Conservation (phyloP, 371 early-diverging fungal species). For the Capillidium heterosporum region DNA sequence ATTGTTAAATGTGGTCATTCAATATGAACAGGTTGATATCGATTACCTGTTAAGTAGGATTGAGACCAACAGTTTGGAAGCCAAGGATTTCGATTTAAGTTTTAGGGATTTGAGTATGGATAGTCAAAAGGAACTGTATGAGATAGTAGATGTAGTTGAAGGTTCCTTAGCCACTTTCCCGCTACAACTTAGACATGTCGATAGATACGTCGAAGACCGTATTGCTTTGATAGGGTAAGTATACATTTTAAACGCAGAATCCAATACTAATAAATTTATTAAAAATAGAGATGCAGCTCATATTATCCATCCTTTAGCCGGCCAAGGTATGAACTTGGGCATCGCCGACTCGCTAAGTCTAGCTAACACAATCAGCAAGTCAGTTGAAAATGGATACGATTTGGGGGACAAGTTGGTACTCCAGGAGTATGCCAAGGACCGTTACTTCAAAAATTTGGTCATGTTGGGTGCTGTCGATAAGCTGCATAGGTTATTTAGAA, state of each 20-base stretch:
- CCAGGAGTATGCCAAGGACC: slow-evolving; percentile 48
- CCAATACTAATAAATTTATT: slow-evolving; percentile 1
- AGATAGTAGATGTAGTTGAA: slow-evolving; percentile 39
- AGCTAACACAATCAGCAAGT: slow-evolving; percentile 33
- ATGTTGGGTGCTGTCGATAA: slow-evolving; percentile 75
- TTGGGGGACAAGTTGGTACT: slow-evolving; percentile 46
- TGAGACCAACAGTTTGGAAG: slow-evolving; percentile 21
- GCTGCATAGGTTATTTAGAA: slow-evolving; percentile 50
- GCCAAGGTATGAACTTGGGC: slow-evolving; percentile 91
- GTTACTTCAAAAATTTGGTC: slow-evolving; percentile 59
- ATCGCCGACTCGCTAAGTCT: slow-evolving; percentile 66
- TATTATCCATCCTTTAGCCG: slow-evolving; percentile 87
- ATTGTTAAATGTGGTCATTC: slow-evolving; percentile 70
- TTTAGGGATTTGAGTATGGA: slow-evolving; percentile 42
- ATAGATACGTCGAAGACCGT: slow-evolving; percentile 51
- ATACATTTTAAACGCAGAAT: not conserved
- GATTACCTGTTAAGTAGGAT: slow-evolving; percentile 42
- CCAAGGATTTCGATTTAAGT: slow-evolving; percentile 27
- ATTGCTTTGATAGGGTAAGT: slow-evolving; percentile 70
- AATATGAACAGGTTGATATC: slow-evolving; percentile 48
- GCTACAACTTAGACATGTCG: slow-evolving; percentile 56
- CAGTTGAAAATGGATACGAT: slow-evolving; percentile 54
- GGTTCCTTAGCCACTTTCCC: slow-evolving; percentile 72
- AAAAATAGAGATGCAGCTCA: slow-evolving; percentile 83
- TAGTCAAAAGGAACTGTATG: too few relatives aligned